Evolutionary conservation across 805 yeast species (phyloP), one percentile per base, ranked within the genome.

Genomic region (Barnettozyma vustinii): DNA sequence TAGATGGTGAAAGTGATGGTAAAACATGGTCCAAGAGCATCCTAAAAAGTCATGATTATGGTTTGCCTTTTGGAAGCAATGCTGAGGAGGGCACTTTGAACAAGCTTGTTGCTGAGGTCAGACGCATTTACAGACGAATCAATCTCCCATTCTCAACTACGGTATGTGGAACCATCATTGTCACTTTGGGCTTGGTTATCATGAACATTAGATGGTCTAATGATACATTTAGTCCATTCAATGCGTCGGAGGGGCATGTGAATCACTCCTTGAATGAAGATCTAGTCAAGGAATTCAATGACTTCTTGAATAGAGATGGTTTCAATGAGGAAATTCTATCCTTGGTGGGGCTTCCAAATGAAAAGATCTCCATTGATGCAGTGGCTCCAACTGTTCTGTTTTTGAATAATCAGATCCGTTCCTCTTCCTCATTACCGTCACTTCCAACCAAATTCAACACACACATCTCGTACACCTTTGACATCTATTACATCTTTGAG

Each of bases 401-500:
- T 12, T 18, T 21, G 5, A 19, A 15, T 7, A 9, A 40, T 15
- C 23, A n/a, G 15, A 25, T 5, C 7, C 4, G 15, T 20, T 37
- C 41, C 7, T 4, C 20, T 19, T 36, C 37, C 18, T 5, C 41
- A 20, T 21, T 18, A 9, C 15, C 41, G 9, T 21, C 16, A 9
- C 12, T 48, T 1, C 37, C 56, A 5, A 16, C 33, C 0, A 23
- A 23, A 3, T 53, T 68, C 33, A 54, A 55, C 18, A 41, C 63
- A 21, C 55, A 57, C 21, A 60, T 67, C 1, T 60, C 68, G n/a
- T 71, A 70, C 60, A 66, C 68, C 46, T 73, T 76, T 58, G 81
- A 80, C 57, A 56, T 69, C 16, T 71, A 75, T 32, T 83, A 77
- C 55, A 66, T 78, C 23, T 55, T 83, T 45, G 92, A 85, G 61